phyloP scores from a whole-genome alignment of 371 early-diverging fungal genomes.

The Circinella umbellata region DNA sequence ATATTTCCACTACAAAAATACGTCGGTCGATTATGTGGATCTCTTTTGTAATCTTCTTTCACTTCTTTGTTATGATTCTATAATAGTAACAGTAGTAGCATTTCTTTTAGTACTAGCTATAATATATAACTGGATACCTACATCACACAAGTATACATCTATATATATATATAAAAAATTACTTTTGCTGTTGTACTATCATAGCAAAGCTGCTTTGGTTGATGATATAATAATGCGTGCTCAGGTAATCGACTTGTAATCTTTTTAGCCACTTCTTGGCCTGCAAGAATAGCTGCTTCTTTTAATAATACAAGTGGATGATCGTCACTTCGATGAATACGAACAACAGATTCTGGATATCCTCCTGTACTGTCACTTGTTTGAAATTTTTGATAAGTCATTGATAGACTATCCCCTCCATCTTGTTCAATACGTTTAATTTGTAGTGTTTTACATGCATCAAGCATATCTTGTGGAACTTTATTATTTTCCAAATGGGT shows the following conservation, averaged over 20 bases:
- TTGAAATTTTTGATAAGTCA: constrained; percentile 19
- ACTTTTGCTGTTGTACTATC: too few relatives aligned
- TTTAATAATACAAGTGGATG: constrained; percentile 24
- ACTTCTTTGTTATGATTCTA: too few relatives aligned
- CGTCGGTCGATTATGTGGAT: neutral
- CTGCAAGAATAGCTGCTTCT: constrained; percentile 37
- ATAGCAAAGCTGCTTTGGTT: constrained; percentile 8
- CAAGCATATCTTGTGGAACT: constrained; percentile 6
- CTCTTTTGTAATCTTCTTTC: neutral
- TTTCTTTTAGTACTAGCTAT: too few relatives aligned
- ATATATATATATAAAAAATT: neutral
- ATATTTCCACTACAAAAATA: constrained; percentile 81
- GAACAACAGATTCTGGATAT: constrained; percentile 26
- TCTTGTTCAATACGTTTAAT: constrained; percentile 17
- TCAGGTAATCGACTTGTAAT: constrained; percentile 40
- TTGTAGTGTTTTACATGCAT: constrained; percentile 25
- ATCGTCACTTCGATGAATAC: constrained; percentile 12
- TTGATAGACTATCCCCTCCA: constrained; percentile 18
- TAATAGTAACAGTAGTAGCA: too few relatives aligned
- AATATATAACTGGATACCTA: too few relatives aligned
- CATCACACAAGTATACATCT: too few relatives aligned
- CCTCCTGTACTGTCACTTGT: constrained; percentile 25
- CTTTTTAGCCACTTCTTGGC: constrained; percentile 41
- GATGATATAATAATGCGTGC: constrained; percentile 37
- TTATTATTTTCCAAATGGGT: neutral